Evolutionary conservation across 352 stramenopile genomes (phyloP).

Genomic region (Globisporangium parvum): DNA sequence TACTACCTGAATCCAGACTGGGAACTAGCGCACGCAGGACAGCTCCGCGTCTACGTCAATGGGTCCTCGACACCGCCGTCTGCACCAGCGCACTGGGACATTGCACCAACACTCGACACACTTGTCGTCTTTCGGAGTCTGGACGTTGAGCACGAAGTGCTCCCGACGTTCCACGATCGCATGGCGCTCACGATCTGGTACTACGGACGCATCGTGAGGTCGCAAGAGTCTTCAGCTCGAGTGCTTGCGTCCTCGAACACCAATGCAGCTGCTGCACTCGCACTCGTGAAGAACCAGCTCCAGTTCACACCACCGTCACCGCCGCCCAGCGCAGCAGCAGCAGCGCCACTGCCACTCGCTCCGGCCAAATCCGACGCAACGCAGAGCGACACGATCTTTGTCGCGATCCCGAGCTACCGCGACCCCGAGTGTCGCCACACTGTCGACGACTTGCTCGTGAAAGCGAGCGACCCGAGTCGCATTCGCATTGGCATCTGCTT

Average conservation of each 20-base stretch:
- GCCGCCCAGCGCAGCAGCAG: neutral
- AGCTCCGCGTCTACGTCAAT: constrained; percentile 62
- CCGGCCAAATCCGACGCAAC: neutral
- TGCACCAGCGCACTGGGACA: constrained; percentile 38
- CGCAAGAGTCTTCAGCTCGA: neutral
- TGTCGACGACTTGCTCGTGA: constrained; percentile 61
- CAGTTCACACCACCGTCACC: neutral
- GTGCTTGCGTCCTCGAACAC: neutral
- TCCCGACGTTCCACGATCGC: constrained; percentile 75
- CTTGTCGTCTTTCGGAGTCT: constrained; percentile 90
- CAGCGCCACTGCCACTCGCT: no score
- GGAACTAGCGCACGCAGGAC: constrained; percentile 45
- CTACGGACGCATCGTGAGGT: constrained; percentile 46
- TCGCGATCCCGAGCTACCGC: constrained; percentile 91
- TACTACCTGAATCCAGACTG: constrained; percentile 86
- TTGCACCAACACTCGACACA: constrained; percentile 80
- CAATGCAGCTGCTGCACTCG: neutral
- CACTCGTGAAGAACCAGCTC: neutral
- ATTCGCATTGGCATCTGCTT: constrained; percentile 87
- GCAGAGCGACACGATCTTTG: constrained; percentile 78
- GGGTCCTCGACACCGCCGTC: constrained; percentile 1
- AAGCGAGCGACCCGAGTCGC: constrained; percentile 51
- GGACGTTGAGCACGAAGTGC: constrained; percentile 88
- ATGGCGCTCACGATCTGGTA: constrained; percentile 94
- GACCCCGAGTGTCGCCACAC: constrained; percentile 89